Conservation (phyloP, 202 grass and related monocot genomes). For the Carex sylvatica region DNA sequence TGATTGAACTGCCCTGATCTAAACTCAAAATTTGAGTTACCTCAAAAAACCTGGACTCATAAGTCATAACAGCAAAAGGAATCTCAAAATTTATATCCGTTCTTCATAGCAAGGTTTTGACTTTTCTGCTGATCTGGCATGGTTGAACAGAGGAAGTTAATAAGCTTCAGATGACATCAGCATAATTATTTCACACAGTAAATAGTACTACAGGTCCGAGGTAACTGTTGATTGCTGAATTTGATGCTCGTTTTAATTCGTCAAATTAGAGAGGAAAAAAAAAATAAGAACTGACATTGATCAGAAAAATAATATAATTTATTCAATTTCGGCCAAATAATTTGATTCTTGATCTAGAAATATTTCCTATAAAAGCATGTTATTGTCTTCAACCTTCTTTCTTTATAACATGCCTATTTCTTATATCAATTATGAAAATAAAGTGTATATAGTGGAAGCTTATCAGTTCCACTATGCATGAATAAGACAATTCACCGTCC, state of each 20-base stretch:
- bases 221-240: no score
- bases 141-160: neutral
- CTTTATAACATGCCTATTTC: neutral
- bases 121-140: neutral
- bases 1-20: no score
- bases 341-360: neutral
- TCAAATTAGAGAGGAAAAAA: no score
- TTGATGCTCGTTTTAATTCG: no score
- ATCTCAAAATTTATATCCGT: no score
- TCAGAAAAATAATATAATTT: neutral
- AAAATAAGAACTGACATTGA: no score
- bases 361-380: neutral
- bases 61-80: no score
- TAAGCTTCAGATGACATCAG: neutral
- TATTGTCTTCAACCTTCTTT: neutral
- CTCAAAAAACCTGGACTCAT: no score
- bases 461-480: neutral
- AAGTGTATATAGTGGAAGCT: conserved; percentile 10
- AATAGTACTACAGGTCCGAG: no score
- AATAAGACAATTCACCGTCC: conserved; percentile 5
- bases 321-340: neutral
- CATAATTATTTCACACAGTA: neutral
- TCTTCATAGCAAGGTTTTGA: neutral
- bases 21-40: no score
- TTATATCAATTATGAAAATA: neutral